Conservation (phyloP, 176 grass and related monocot species). For the Pontederia crassipes region DNA sequence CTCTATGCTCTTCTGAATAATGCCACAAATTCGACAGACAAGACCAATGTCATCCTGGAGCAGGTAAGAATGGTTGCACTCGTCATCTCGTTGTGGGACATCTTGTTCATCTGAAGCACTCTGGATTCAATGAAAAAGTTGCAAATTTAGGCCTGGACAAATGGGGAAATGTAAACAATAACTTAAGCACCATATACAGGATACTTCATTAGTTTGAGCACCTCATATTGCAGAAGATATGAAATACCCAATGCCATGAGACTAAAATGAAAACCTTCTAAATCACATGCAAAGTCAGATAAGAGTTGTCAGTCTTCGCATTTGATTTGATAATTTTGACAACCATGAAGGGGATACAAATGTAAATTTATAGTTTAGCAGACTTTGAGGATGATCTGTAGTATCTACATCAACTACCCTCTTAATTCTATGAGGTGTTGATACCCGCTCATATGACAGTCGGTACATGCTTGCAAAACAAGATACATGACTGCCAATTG, state of each 20-base stretch:
- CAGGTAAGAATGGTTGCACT: constrained; percentile 61
- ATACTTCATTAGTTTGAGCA: too few relatives aligned
- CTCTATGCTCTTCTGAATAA: constrained; percentile 89
- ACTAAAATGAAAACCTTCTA: too few relatives aligned
- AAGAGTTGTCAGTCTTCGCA: too few relatives aligned
- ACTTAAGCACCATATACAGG: constrained; percentile 1
- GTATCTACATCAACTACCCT: neutral
- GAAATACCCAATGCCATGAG: too few relatives aligned
- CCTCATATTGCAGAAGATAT: too few relatives aligned
- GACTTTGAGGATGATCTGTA: neutral
- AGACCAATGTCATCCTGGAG: constrained; percentile 85
- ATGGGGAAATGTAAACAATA: constrained; percentile 10
- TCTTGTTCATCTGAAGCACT: constrained; percentile 29
- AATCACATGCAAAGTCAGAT: too few relatives aligned
- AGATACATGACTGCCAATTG: too few relatives aligned
- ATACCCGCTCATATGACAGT: too few relatives aligned
- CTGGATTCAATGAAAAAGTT: constrained; percentile 25
- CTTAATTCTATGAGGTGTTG: too few relatives aligned
- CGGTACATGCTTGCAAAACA: too few relatives aligned
- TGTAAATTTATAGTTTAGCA: neutral
- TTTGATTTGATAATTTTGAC: neutral
- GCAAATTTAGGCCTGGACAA: constrained; percentile 15
- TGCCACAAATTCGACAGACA: constrained; percentile 83
- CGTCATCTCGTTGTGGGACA: constrained; percentile 37
- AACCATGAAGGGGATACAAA: neutral